These are phyloP conservation scores for Aureobasidium melanogenum DNA, from an alignment of 2,329 filamentous ascomycete species.

Conservation along the genomic window DNA sequence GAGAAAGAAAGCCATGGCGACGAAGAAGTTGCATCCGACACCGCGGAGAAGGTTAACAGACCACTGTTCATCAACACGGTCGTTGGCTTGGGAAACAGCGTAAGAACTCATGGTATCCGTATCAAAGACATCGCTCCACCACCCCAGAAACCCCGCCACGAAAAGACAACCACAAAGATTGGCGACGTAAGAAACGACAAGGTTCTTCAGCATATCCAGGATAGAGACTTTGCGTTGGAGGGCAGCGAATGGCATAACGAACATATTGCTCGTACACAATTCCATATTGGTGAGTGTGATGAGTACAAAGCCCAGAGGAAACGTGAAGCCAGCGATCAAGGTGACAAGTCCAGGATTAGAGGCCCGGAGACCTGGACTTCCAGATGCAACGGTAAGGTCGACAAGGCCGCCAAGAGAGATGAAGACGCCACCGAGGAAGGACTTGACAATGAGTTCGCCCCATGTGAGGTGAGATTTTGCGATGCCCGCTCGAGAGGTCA, in stretches of 20 bases:
- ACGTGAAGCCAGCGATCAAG: conserved; percentile 13
- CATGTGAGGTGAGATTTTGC: conserved; percentile 21
- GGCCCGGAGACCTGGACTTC: conserved; percentile 19
- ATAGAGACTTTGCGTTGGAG: conserved; percentile 13
- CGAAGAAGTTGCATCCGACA: conserved; percentile 22
- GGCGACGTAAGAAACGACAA: conserved; percentile 15
- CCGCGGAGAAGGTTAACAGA: conserved; percentile 19
- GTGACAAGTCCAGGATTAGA: conserved; percentile 16
- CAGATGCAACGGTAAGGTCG: conserved; percentile 25
- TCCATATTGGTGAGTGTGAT: conserved; percentile 17
- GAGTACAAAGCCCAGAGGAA: conserved; percentile 17
- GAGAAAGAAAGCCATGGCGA: conserved; percentile 19
- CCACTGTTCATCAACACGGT: conserved; percentile 5
- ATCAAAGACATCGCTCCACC: conserved; percentile 14
- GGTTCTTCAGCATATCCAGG: conserved; percentile 13
- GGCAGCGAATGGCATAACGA: conserved; percentile 16
- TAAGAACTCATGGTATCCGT: conserved; percentile 15
- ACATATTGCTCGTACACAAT: conserved; percentile 18
- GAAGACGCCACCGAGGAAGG: conserved; percentile 24
- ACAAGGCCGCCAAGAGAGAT: conserved; percentile 28
- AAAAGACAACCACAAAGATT: conserved; percentile 16
- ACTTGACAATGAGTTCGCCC: conserved; percentile 27
- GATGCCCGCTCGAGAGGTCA: conserved; percentile 14
- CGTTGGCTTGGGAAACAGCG: neutral
- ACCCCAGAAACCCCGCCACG: conserved; percentile 15